Conservation (phyloP, 2,329 filamentous ascomycete species). For the Albifimbria verrucaria region DNA sequence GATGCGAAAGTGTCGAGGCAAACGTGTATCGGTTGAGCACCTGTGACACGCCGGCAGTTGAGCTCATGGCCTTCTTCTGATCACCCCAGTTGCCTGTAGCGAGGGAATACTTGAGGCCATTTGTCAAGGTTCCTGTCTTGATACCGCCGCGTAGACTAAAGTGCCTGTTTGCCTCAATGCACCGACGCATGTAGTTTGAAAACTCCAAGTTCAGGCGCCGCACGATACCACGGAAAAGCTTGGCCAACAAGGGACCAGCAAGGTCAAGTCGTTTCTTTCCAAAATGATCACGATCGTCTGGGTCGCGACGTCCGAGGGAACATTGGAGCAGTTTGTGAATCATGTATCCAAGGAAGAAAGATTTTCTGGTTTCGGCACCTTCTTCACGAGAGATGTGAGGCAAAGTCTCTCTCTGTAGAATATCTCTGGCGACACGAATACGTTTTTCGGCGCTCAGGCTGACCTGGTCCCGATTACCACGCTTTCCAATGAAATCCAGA, state of each 20-base stretch:
- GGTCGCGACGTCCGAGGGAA: constrained; percentile 86
- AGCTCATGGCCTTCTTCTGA: constrained; percentile 94
- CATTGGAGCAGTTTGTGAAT: constrained; percentile 93
- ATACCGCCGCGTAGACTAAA: constrained; percentile 90
- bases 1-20: constrained; percentile 91
- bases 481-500: constrained; percentile 91
- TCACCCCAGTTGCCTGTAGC: constrained; percentile 99
- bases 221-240: constrained; percentile 90
- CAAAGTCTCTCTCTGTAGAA: constrained; percentile 93
- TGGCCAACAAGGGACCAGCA: constrained; percentile 90
- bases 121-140: constrained; percentile 86
- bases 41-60: constrained; percentile 95
- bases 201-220: constrained; percentile 89
- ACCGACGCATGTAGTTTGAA: constrained; percentile 85
- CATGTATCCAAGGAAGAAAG: constrained; percentile 99
- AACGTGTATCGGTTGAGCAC: constrained; percentile 98
- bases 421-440: constrained; percentile 87
- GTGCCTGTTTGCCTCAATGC: constrained; percentile 82
- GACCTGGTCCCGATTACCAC: constrained; percentile 61
- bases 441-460: constrained; percentile 80
- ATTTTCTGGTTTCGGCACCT: constrained; percentile 92
- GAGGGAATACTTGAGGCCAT: constrained; percentile 92
- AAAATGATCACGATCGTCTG: constrained; percentile 97
- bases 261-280: constrained; percentile 97
- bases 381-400: constrained; percentile 95